Base-by-base conservation (phyloP, 1,284 basidiomycete species). In the Pterula multifida region DNA sequence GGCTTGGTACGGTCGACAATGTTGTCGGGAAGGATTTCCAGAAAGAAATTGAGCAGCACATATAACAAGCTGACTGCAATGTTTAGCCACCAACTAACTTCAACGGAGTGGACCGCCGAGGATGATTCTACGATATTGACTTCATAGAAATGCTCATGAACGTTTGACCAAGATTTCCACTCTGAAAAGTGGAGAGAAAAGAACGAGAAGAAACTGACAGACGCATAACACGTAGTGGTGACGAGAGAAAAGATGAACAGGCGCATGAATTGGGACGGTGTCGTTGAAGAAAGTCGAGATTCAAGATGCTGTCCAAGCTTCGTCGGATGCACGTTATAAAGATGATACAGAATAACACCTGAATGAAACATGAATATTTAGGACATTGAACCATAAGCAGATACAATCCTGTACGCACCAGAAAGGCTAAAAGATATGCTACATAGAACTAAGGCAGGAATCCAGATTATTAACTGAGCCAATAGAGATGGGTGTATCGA, bases 381-480 rank as follows among this genome's bases (percentile, higher is more conserved):
- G n/a, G 13, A 17, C 19, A 42, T 11, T 17, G 17, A 42, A 36
- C 2, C 52, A 22, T 61, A 1, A 17, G 26, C 13, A 50, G 19
- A 25, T 53, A 50, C 17, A 58, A 52, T n/a, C n/a, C n/a, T n/a
- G 17, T 15, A 59, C 68, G 1, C 55, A 70, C 73, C 65, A 39
- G 66, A 68, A 36, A 67, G 72, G 23, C 67, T 50, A 26, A 77
- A 58, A 1, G 74, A 68, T 36, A 63, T 58, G 26, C 59, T 55
- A 54, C 70, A 75, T 39, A 81, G 55, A 26, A 76, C 32, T 23
- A 81, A 58, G 2, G 77, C 79, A 3, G 79, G 79, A 22, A 78
- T 54, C 72, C 73, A 79, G 49, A 83, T 68, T 42, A 86, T 56
- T 49, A 78, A 60, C 52, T 82, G 60, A 0, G 75, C 68, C 6